These are phyloP conservation scores for Geotrichum histeridarum DNA, from an alignment of 1,139 yeast species.

Conservation along the genomic window DNA sequence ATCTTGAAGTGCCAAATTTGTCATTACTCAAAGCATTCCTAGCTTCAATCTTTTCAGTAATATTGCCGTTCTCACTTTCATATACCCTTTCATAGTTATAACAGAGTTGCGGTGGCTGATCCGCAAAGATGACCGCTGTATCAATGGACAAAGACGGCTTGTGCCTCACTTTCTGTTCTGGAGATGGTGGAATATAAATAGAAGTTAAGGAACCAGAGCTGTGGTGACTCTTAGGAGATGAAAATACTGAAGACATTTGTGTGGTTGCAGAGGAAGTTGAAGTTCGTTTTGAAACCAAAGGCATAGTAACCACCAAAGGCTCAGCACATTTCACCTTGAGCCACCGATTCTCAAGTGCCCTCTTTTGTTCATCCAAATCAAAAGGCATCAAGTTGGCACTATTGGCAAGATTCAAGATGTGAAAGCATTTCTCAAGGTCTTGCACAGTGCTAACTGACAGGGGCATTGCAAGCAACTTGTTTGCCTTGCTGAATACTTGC, in stretches of 20 bases:
- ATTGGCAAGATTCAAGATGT: slow-evolving; percentile 10
- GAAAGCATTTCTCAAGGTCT: slow-evolving; percentile 7
- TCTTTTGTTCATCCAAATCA: slow-evolving; percentile 8
- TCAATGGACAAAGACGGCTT: no score
- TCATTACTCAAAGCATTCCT: no score
- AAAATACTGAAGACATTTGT: not conserved
- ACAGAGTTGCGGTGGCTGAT: no score
- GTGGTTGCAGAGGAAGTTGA: not conserved
- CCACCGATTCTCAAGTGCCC: slow-evolving; percentile 12
- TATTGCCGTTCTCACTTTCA: no score
- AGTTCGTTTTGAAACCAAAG: not conserved
- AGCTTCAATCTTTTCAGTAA: no score
- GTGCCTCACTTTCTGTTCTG: not conserved
- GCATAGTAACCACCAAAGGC: no score
- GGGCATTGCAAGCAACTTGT: slow-evolving; percentile 22
- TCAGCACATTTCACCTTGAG: not conserved
- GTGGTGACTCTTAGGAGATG: slow-evolving; percentile 3
- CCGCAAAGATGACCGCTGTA: no score
- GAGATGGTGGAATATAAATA: not conserved
- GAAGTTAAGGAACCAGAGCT: not conserved
- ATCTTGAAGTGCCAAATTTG: no score
- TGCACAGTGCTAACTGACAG: slow-evolving; percentile 1
- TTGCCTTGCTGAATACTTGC: slow-evolving; percentile 26
- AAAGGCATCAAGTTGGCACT: slow-evolving; percentile 7
- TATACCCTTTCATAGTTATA: no score